phyloP scores from a whole-genome alignment of 2,329 filamentous ascomycete species.

The Rhytidhysteron rufulum region DNA sequence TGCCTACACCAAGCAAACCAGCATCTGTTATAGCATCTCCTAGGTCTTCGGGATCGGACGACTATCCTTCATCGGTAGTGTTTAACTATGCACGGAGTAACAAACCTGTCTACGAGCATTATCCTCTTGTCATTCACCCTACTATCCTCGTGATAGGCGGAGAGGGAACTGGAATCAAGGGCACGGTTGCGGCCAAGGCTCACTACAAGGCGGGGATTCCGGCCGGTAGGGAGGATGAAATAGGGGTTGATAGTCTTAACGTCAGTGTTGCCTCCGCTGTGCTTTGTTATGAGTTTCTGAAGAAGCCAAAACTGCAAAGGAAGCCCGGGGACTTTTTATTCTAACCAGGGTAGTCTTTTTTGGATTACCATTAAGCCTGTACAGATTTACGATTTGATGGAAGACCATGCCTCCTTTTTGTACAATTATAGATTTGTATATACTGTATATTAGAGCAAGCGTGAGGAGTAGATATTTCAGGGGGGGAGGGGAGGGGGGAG shows the following conservation, averaged over 20 bases:
- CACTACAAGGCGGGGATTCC: constrained; percentile 63
- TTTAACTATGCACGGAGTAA: constrained; percentile 20
- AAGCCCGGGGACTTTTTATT: constrained; percentile 18
- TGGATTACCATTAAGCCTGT: too few species aligned
- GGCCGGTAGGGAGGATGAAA: constrained; percentile 44
- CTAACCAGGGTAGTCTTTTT: too few species aligned
- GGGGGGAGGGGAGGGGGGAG: too few species aligned
- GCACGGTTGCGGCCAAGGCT: constrained; percentile 49
- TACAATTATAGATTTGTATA: too few species aligned
- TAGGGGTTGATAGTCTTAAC: constrained; percentile 82
- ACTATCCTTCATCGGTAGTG: constrained; percentile 11
- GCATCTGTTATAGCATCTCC: not conserved
- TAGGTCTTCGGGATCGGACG: constrained; percentile 35
- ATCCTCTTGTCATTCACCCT: constrained; percentile 47
- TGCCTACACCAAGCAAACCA: constrained; percentile 12
- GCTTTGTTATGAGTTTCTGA: constrained; percentile 67
- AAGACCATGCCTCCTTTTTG: too few species aligned
- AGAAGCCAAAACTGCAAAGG: constrained; percentile 21
- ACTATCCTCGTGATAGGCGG: constrained; percentile 68
- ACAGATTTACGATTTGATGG: too few species aligned
- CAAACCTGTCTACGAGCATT: constrained; percentile 19
- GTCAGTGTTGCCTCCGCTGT: constrained; percentile 84
- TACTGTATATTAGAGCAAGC: too few species aligned
- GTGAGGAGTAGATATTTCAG: too few species aligned
- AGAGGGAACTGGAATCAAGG: constrained; percentile 26